phyloP scores from a whole-genome alignment of 1,139 yeast genomes.

The Hyphopichia wangnamkhiaoensis region DNA sequence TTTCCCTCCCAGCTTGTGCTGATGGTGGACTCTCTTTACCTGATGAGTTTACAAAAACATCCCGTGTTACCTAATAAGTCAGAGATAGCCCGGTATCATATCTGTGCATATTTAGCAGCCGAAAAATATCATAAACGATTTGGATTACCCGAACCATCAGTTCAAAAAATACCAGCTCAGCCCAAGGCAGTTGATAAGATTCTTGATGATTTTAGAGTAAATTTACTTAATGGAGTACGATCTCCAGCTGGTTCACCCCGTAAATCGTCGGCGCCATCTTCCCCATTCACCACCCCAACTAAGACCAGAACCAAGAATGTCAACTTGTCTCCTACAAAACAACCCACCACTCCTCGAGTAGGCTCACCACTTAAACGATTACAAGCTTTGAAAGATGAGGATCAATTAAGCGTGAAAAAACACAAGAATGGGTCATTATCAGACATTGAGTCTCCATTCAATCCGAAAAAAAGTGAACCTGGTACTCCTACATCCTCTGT shows the following conservation, averaged over 20 bases:
- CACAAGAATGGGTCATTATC: background rate
- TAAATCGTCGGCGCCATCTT: conserved; percentile 8
- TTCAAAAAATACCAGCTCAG: conserved; percentile 58
- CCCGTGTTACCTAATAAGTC: conserved; percentile 48
- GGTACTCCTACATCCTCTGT: conserved; percentile 9
- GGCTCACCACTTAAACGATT: conserved; percentile 14
- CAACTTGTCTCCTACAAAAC: conserved; percentile 11
- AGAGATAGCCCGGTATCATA: conserved; percentile 64
- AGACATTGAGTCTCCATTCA: conserved; percentile 35
- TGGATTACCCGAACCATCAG: conserved; percentile 47
- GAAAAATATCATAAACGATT: conserved; percentile 48
- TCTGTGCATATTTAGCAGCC: conserved; percentile 63
- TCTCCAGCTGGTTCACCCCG: conserved; percentile 36
- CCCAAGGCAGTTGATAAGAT: conserved; percentile 44
- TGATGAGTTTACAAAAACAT: conserved; percentile 50
- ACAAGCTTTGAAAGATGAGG: conserved; percentile 10
- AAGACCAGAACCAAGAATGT: background rate
- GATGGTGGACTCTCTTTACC: conserved; percentile 53
- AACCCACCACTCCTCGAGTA: conserved; percentile 4
- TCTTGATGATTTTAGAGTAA: conserved; percentile 46
- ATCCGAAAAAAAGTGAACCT: conserved; percentile 20
- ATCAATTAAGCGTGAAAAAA: background rate
- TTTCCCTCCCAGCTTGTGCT: conserved; percentile 48
- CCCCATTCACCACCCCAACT: conserved; percentile 7
- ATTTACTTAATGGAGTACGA: conserved; percentile 25